Conservation (phyloP, 169 alveolate genomes). For the Condylostoma magnum region DNA sequence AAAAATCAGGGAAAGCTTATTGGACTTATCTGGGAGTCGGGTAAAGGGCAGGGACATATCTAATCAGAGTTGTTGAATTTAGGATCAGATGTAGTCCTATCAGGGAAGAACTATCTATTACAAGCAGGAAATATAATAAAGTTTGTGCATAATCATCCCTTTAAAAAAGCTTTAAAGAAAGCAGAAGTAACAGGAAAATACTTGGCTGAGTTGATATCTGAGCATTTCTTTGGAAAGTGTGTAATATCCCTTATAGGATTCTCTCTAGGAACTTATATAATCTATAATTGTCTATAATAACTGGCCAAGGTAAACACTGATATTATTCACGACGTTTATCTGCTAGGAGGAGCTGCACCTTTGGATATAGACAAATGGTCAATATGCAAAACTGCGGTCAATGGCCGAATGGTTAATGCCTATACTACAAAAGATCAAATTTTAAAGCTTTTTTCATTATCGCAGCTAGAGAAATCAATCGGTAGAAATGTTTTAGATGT, state of each 20-base stretch:
- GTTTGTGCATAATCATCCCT: neutral
- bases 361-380: neutral
- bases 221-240: neutral
- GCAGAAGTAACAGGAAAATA: slow-evolving; percentile 16
- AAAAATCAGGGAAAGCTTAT: neutral
- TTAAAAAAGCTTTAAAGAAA: neutral
- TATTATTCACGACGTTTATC: neutral
- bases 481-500: neutral
- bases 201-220: neutral
- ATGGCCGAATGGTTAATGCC: slow-evolving; percentile 13
- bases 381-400: neutral
- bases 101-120: too few species aligned
- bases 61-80: too few species aligned
- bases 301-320: neutral
- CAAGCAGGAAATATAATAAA: too few species aligned
- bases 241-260: neutral
- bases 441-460: neutral
- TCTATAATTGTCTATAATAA: slow-evolving; percentile 4
- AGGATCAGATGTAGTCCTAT: too few species aligned
- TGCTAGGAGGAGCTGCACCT: slow-evolving; percentile 28
- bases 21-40: slow-evolving; percentile 8
- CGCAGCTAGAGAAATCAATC: neutral
- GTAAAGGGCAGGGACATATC: neutral
- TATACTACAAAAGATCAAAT: neutral
- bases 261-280: slow-evolving; percentile 1